Base-by-base conservation (phyloP, 352 stramenopile genomes). In the Phytophthora pseudosyringae region DNA sequence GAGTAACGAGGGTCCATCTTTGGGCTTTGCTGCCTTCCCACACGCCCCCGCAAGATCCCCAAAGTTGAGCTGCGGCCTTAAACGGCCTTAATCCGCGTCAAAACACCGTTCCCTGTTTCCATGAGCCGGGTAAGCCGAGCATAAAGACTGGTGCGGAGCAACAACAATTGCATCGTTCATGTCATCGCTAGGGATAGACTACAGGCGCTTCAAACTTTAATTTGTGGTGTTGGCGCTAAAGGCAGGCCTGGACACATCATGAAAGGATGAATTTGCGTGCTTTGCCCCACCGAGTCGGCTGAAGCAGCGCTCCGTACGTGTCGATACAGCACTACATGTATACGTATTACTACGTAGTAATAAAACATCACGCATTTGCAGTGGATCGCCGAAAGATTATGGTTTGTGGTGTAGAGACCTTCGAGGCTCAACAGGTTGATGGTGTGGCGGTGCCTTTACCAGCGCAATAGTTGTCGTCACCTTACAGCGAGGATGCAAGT, bases 191-290 rank as follows among this genome's bases (percentile, higher is more conserved):
- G 35, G 52, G 60, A 68, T 47, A 68, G 60, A 52, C 60, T 36
- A 50, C 26, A 25, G 26, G 47, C 21, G 9, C 43, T 43, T 67
- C 41, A 53, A 57, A 25, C 13, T 33, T 53, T 53, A 43, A 44
- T 68, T 63, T 68, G 60, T 68, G 60, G 59, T 29, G 36, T 45
- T 16, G 28, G 56, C 16, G 31, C 39, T 57, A 47, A 50, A 48
- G 58, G 31, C 47, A 21, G 13, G 18, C 21, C 31, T 11, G 38
- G 15, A 50, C 38, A 53, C 41, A 54, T 68, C 26, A 43, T 35
- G 31, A 47, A 50, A 56, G 26, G 59, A 67, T 56, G 33, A 36
- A 33, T 11, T 16, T 39, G 35, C n/a, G 5, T 3, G 60, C 44
- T 68, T 52, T 57, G 45, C 31, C 44, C 33, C 51, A 64, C 43